Conservation (phyloP, 352 stramenopile species). For the Aphanomyces astaci region DNA sequence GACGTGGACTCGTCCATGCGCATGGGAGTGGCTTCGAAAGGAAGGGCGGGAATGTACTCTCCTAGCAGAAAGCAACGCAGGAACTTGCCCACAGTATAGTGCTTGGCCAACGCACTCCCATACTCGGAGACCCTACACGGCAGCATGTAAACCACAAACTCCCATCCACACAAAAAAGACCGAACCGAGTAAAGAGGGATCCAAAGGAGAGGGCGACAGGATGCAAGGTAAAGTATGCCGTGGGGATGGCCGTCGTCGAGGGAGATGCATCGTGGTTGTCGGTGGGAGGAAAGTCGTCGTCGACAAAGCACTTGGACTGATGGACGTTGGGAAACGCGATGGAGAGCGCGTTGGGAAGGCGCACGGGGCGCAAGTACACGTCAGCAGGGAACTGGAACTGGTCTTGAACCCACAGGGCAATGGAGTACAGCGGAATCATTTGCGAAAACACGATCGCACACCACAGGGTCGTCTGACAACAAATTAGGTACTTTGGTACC, state of each 20-base stretch:
- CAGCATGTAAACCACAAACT: neutral
- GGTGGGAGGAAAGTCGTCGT: constrained; percentile 2
- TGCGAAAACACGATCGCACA: constrained; percentile 8
- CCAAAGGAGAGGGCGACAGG: constrained; percentile 8
- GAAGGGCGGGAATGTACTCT: constrained; percentile 17
- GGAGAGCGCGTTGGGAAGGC: neutral
- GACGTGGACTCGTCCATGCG: neutral
- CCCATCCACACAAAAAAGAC: neutral
- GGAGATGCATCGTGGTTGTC: neutral
- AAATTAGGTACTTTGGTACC: neutral
- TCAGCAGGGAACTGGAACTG: constrained; percentile 1
- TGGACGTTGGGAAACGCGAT: constrained; percentile 16
- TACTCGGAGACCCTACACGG: neutral
- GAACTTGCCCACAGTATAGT: constrained; percentile 20
- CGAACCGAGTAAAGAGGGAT: constrained; percentile 12
- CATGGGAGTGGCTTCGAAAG: constrained; percentile 7
- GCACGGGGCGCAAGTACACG: constrained; percentile 10
- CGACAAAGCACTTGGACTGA: constrained; percentile 3
- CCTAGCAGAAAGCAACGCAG: constrained; percentile 14
- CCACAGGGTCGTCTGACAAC: constrained; percentile 1
- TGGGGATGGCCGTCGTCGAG: neutral
- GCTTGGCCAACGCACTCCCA: neutral
- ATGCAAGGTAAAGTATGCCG: constrained; percentile 6
- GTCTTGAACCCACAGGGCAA: constrained; percentile 11
- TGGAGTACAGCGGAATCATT: constrained; percentile 8